phyloP scores from a whole-genome alignment of 495 filamentous ascomycete species.

The Aspergillus leporis region DNA sequence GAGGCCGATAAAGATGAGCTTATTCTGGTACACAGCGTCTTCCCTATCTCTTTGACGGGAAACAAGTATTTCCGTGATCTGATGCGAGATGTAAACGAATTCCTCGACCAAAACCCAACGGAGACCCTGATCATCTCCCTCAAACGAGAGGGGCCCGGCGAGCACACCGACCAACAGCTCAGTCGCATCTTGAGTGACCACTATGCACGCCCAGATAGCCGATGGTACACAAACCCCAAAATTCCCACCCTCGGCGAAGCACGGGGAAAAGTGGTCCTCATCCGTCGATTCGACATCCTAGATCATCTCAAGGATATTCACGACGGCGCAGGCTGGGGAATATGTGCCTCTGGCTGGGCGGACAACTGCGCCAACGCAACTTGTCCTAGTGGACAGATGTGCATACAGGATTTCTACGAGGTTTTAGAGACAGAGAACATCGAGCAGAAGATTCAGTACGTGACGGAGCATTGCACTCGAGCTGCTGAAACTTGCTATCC shows the following conservation, averaged over 20 bases:
- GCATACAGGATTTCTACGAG: conserved; percentile 96
- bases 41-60: conserved; percentile 71
- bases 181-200: conserved; percentile 66
- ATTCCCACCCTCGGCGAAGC: conserved; percentile 81
- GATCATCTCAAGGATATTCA: conserved; percentile 59
- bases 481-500: conserved; percentile 55
- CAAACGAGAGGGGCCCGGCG: conserved; percentile 87
- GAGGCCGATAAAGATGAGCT: conserved; percentile 57
- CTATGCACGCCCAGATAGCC: conserved; percentile 61
- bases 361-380: conserved; percentile 82
- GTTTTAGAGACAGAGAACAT: conserved; percentile 75
- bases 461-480: conserved; percentile 71
- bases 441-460: conserved; percentile 73
- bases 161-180: conserved; percentile 77
- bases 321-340: conserved; percentile 69
- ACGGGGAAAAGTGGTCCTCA: conserved; percentile 79
- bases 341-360: conserved; percentile 82
- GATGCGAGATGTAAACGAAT: conserved; percentile 65
- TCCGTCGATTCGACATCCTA: conserved; percentile 76
- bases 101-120: conserved; percentile 73
- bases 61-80: conserved; percentile 74
- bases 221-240: conserved; percentile 79
- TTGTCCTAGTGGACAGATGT: conserved; percentile 71
- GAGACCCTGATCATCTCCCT: conserved; percentile 85
- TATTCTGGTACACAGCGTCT: conserved; percentile 73